phyloP scores from a whole-genome alignment of 1,284 basidiomycete species.

The Cryptococcus hybrid region DNA sequence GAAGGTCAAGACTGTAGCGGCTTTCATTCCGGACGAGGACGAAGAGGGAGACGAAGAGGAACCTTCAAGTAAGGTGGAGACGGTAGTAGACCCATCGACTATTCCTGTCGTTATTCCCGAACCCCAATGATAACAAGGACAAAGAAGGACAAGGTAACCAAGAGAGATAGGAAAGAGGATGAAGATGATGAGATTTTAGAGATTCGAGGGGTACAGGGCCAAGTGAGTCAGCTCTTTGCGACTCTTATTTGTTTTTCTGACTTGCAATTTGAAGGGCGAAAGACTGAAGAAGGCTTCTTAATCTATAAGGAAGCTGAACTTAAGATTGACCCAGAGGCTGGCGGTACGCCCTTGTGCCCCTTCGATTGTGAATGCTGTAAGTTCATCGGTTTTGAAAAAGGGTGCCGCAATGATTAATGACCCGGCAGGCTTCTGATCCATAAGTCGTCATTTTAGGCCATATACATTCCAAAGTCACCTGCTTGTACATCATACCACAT shows the following conservation, averaged over 20 bases:
- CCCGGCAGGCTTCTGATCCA: not conserved
- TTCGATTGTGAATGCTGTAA: constrained; percentile 69
- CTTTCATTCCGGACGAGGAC: constrained; percentile 5
- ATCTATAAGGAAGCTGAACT: constrained; percentile 87
- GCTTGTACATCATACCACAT: too few relatives aligned
- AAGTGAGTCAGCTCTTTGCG: too few relatives aligned
- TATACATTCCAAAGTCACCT: not conserved
- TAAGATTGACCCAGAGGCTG: constrained; percentile 67
- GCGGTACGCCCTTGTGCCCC: constrained; percentile 60
- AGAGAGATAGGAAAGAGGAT: constrained; percentile 26
- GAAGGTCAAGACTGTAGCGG: constrained; percentile 14
- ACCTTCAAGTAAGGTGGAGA: constrained; percentile 18
- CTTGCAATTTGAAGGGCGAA: not conserved
- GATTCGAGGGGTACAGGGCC: constrained; percentile 72
- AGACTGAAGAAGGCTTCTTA: constrained; percentile 12
- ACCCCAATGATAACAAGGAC: constrained; percentile 7
- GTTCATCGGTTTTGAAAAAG: constrained; percentile 45
- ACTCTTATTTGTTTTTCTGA: too few relatives aligned
- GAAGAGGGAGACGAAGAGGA: not conserved
- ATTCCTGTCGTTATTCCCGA: constrained; percentile 2
- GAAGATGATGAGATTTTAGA: constrained; percentile 60
- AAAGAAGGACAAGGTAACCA: constrained; percentile 15
- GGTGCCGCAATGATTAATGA: not conserved
- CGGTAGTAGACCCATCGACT: constrained; percentile 30
- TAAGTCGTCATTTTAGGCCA: too few relatives aligned